phyloP scores from a whole-genome alignment of 495 filamentous ascomycete species.

The Oleoguttula mirabilis region DNA sequence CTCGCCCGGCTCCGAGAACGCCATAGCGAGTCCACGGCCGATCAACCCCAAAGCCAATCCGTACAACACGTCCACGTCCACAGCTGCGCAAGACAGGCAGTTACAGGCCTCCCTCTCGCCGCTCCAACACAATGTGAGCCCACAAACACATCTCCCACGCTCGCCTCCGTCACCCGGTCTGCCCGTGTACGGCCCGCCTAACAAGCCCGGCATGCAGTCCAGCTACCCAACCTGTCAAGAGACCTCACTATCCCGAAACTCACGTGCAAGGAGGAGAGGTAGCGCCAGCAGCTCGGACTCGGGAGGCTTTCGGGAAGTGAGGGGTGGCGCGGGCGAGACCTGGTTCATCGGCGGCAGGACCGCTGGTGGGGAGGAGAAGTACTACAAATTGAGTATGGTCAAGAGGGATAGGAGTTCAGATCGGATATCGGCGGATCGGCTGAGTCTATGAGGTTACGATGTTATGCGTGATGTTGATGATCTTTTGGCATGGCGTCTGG shows the following conservation, averaged over 20 bases:
- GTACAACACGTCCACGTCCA: conserved; percentile 11
- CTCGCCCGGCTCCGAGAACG: conserved; percentile 10
- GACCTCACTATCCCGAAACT: conserved; percentile 24
- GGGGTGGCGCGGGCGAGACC: conserved; percentile 60
- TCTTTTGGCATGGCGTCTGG: neutral
- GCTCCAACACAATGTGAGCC: conserved; percentile 20
- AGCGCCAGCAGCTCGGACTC: conserved; percentile 63
- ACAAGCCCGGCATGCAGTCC: conserved; percentile 15
- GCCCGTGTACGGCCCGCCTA: conserved; percentile 14
- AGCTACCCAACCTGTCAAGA: conserved; percentile 29
- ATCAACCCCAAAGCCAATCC: conserved; percentile 13
- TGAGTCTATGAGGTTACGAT: conserved; percentile 41
- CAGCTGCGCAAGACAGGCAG: conserved; percentile 6
- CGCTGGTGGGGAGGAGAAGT: conserved; percentile 74
- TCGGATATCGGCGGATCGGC: conserved; percentile 48
- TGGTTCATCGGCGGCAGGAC: conserved; percentile 86
- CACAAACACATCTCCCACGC: conserved; percentile 26
- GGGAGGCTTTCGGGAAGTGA: conserved; percentile 57
- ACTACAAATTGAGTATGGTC: conserved; percentile 61
- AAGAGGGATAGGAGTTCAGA: conserved; percentile 45
- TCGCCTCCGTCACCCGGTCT: conserved; percentile 19
- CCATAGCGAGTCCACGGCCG: conserved; percentile 11
- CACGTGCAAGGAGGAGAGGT: conserved; percentile 47
- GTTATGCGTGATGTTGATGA: neutral
- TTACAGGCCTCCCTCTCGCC: conserved; percentile 6